Evolutionary conservation across 306 rosid species (phyloP).

Genomic region (Quercus agrifolia): DNA sequence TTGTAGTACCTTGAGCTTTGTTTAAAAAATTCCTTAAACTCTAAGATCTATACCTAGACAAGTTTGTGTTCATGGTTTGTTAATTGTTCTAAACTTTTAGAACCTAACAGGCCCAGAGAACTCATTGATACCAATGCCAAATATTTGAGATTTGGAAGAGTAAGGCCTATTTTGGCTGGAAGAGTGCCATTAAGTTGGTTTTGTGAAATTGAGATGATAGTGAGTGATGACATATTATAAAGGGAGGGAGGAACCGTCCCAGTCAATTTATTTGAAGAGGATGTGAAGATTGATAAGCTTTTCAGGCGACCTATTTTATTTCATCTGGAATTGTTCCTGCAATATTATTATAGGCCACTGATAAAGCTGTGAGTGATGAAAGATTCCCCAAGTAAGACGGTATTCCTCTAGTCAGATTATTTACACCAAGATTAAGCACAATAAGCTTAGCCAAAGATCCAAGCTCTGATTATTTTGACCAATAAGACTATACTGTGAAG

Average conservation of each 20-base stretch:
- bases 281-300: neutral
- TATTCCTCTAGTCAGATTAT: conserved; percentile 4
- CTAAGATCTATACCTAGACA: too few species aligned
- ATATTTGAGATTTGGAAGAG: neutral
- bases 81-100: neutral
- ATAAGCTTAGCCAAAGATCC: conserved; percentile 8
- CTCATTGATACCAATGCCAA: conserved; percentile 3
- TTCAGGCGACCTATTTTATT: neutral
- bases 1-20: too few species aligned
- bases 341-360: neutral
- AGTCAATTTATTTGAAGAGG: neutral
- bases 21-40: too few species aligned
- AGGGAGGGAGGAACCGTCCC: conserved; percentile 20
- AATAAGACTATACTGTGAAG: neutral
- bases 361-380: neutral
- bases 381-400: conserved; percentile 17
- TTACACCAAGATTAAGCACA: accelerated
- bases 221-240: conserved; percentile 22
- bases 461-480: neutral
- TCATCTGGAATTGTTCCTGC: conserved; percentile 11
- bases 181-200: conserved; percentile 3
- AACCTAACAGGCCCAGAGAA: neutral
- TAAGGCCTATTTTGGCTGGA: neutral
- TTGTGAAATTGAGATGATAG: neutral
- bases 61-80: too few species aligned